Base-by-base conservation (phyloP, 345 rosid species). In the Brassica cretica region DNA sequence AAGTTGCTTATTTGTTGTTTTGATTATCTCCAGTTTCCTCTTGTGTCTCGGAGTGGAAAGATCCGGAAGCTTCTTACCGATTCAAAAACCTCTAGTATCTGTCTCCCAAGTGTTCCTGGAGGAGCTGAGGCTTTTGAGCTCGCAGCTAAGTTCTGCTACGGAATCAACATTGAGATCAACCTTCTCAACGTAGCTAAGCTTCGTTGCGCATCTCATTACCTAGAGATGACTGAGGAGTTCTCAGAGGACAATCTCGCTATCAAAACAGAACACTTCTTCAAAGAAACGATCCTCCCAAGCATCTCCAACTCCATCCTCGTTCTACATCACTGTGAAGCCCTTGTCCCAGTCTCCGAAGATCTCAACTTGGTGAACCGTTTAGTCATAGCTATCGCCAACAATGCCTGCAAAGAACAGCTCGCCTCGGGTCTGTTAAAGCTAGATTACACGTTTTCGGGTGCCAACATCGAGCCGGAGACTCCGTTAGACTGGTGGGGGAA, bases 111-210 rank as follows among this genome's bases (percentile, higher is more conserved):
- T 37, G 84, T 86, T 25, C 99, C 97, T 1, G 99, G 98, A 25
- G 98, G 97, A 76, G 66, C 92, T 1, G 99, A 90, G 81, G 96
- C 92, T 10, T 95, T 95, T 61, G 99, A 93, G 83, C 83, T 87
- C 3, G 99, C 97, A 70, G 99, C 99, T 29, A 95, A 95, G 85
- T 93, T 91, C 85, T 95, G 99, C 64, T 95, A 95, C 18, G 98
- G 98, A 44, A 83, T 91, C 68, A 86, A 83, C 74, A 82, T 88
- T 6, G 99, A 95, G 76, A 85, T 95, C 62, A 84, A 87, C 24
- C 77, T 84, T 37, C 86, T 85, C 14, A 95, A 89, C 76, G 82
- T 93, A 53, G 97, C 98, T 6, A 89, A 83, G 81, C 78, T 93
- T 29, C 84, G 86, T 8, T 93, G 97, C 72, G 84, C 80, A 56